A percentile compares a stretch with the other conserved stretches of the same genome.
These are phyloP conservation scores for Quercus wislizeni DNA, from an alignment of 306 rosid genomes.

Conservation along the genomic window DNA sequence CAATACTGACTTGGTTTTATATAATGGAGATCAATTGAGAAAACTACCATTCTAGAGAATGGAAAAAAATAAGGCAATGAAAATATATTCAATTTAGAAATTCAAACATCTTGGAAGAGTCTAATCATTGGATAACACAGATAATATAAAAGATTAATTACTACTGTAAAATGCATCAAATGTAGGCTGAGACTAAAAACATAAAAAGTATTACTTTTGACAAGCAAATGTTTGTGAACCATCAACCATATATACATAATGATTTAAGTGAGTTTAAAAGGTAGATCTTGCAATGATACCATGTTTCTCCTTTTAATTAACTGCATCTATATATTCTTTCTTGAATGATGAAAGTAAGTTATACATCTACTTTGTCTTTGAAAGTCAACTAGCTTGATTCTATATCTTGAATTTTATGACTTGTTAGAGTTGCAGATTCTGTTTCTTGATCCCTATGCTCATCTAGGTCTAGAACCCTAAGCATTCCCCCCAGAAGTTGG, in stretches of 20 bases:
- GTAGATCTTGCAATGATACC: neutral
- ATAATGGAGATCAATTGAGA: neutral
- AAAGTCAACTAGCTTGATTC: neutral
- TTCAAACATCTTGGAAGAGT: neutral
- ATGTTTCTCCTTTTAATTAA: neutral
- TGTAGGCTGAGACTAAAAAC: neutral
- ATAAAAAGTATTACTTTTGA: neutral
- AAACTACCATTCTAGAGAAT: neutral
- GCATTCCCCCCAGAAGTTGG: too few species aligned
- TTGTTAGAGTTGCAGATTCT: neutral
- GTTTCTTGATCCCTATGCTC: neutral
- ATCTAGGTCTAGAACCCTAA: neutral
- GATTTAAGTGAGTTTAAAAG: neutral
- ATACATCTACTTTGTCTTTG: neutral
- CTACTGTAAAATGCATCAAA: neutral
- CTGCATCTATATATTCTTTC: neutral
- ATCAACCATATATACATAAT: neutral
- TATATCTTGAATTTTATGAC: neutral
- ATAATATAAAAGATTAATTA: neutral
- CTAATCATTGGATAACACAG: neutral
- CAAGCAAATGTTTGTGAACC: neutral
- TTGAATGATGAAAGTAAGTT: neutral
- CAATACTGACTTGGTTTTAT: neutral
- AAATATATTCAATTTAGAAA: neutral
- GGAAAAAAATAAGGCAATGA: neutral